Base-by-base conservation (phyloP, 179 eudicot species). In the Amaranthus tricolor region DNA sequence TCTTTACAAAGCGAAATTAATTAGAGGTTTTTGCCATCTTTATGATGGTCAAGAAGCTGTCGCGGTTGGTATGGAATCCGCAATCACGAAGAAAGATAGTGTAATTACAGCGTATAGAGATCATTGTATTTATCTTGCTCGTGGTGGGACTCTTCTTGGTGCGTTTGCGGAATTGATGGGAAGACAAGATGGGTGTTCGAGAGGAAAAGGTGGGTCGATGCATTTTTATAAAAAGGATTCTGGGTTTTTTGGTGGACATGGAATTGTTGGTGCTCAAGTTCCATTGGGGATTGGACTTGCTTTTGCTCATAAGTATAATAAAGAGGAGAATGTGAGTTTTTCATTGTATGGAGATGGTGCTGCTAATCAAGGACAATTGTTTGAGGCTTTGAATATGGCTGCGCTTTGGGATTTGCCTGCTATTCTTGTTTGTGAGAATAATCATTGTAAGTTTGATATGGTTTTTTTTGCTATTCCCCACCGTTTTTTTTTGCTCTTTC, bases 11-110 rank as follows among this genome's bases (percentile, higher is more conserved):
- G 85, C 97, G 1, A 95, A 93, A 43, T 87, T 93, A 11, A 93
- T 95, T 71, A 89, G 99, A 0, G 98, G 99, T 0, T 95, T 93
- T 72, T 95, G 99, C 77, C 97, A 95, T 58, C 86, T 95, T 5
- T 93, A 95, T 82, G 99, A 95, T 76, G 99, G 99, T 2, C 99
- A 95, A 55, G 99, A 95, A 60, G 99, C 99, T 7, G 99, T 95
- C 0, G 85, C 91, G 0, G 85, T 93, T 5, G 99, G 99, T 0
- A 95, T 95, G 99, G 99, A 95, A 44, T 89, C 99, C 2, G 96
- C 96, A 0, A 93, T 95, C 6, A 95, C 95, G 0, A 87, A 76
- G 44, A 80, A 84, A 69, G 97, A 94, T 49, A 70, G 74, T 49
- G 84, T 92, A 5, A 94, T 92, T 61, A 94, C 98, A 0, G 97